Evolutionary conservation across 2,329 filamentous ascomycete species (phyloP), one percentile per base, ranked within the genome.

Genomic region (Apiospora pterosperma): DNA sequence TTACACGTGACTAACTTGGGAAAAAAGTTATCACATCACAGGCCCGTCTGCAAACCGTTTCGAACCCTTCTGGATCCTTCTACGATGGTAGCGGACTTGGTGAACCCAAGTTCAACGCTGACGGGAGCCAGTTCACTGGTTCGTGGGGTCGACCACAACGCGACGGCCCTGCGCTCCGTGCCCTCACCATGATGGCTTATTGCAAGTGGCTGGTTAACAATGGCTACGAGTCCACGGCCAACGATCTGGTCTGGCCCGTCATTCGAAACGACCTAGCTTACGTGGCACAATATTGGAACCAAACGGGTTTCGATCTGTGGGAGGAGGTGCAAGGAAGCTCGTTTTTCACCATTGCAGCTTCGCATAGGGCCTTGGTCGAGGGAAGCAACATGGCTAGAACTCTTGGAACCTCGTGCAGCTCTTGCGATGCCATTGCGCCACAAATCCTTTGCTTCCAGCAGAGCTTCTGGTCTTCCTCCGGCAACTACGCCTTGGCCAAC

Each of bases 111-210:
- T 94, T 86, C 77, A 81, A 90, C 64, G 86, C 87, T 44, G 84
- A 93, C 68, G 77, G 85, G 65, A 85, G 80, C 11, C 81, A 86
- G 8, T 93, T 87, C 74, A 91, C 86, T 2, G 89, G 86, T 34
- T 74, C 79, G 6, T 95, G 92, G 92, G 92, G 91, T 34, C 87
- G 92, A 23, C 92, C 92, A 14, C 92, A 96, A 76, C 84, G 90
- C 48, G 92, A 96, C 76, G 92, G 92, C 0, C 92, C 92, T 28
- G 87, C 92, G 25, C 84, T 96, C 42, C 85, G 92, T 61, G 92
- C 91, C 1, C 92, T 88, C 58, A 87, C 92, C 2, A 77, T 96
- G 71, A 89, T 91, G 63, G 82, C 82, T 0, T 96, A 94, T 73
- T 85, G 89, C 7, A 88, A 89, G 72, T 92, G 90, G 86, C 80